A percentile compares a stretch with the other conserved stretches of the same genome.
Conservation (phyloP, 2,329 filamentous ascomycete species). For the Clarireedia hainanense region DNA sequence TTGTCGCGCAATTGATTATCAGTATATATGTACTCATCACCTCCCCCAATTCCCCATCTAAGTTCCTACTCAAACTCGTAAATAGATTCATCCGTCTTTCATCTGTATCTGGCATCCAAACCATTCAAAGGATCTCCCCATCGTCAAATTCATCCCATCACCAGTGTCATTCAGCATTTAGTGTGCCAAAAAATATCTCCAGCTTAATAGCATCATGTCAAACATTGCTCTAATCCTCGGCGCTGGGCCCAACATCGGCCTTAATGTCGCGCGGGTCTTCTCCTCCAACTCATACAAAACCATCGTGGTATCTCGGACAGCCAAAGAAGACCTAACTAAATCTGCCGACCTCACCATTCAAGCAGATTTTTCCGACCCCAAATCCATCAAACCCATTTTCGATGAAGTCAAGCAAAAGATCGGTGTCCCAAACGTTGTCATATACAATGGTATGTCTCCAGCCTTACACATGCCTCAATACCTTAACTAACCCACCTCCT, state of each 20-base stretch:
- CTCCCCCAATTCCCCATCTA: no score
- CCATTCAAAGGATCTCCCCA: no score
- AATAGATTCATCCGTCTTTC: no score
- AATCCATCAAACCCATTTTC: slow-evolving; percentile 28
- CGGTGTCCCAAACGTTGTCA: slow-evolving; percentile 35
- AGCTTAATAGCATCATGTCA: neutral
- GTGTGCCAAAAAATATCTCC: no score
- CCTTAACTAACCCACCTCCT: neutral
- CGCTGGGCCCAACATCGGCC: slow-evolving; percentile 34
- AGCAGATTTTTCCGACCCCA: slow-evolving; percentile 31
- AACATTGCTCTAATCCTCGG: slow-evolving; percentile 33
- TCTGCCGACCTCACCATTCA: slow-evolving; percentile 29
- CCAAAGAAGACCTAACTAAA: slow-evolving; percentile 20
- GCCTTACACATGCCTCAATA: neutral
- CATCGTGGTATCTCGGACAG: slow-evolving; percentile 30
- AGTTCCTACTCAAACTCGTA: no score
- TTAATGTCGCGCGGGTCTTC: slow-evolving; percentile 30
- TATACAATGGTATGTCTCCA: slow-evolving; percentile 33
- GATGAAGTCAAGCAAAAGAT: slow-evolving; percentile 29
- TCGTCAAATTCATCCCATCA: no score
- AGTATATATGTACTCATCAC: no score
- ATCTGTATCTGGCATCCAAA: no score
- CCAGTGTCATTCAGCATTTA: no score
- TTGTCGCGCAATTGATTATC: no score
- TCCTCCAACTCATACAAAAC: slow-evolving; percentile 33